Percentiles rank a stretch among this genome's conserved stretches.
phyloP scores from a whole-genome alignment of 2,329 filamentous ascomycete genomes.

The Venturia pyrina region DNA sequence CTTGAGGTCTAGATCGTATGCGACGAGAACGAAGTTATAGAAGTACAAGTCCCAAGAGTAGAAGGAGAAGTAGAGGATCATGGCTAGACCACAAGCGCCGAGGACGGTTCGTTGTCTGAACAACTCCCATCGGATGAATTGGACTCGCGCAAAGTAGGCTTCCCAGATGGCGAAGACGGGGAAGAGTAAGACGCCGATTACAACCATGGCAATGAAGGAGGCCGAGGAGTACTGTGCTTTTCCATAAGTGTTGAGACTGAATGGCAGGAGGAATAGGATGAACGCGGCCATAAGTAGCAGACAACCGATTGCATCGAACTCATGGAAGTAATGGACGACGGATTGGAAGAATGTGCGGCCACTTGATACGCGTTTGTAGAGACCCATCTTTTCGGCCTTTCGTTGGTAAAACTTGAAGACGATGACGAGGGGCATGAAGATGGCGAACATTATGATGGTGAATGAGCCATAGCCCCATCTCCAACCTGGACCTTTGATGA shows the following conservation, averaged over 20 bases:
- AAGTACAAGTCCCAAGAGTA: constrained; percentile 31
- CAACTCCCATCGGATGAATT: constrained; percentile 35
- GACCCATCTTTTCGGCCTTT: constrained; percentile 45
- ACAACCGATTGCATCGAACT: constrained; percentile 56
- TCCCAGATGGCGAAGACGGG: constrained; percentile 31
- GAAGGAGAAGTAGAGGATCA: constrained; percentile 22
- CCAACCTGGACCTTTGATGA: constrained; percentile 48
- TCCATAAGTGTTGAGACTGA: constrained; percentile 38
- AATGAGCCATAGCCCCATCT: constrained; percentile 61
- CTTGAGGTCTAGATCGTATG: constrained; percentile 22
- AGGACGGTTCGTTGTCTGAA: constrained; percentile 40
- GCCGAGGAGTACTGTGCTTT: constrained; percentile 23
- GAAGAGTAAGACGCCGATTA: constrained; percentile 28
- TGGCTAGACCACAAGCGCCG: constrained; percentile 41
- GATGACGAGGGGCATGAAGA: constrained; percentile 52
- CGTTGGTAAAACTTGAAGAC: constrained; percentile 20
- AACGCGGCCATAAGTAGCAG: constrained; percentile 51
- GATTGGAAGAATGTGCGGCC: constrained; percentile 39
- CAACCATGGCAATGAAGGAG: constrained; percentile 33
- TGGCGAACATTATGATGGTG: constrained; percentile 51
- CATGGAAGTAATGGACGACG: constrained; percentile 44
- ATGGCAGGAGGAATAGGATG: constrained; percentile 56
- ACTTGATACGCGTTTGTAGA: constrained; percentile 32
- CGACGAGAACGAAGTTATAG: constrained; percentile 31
- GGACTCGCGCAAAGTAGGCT: constrained; percentile 27